Conservation (phyloP, 2,329 filamentous ascomycete genomes). For the Arthrinium phaeospermum region DNA sequence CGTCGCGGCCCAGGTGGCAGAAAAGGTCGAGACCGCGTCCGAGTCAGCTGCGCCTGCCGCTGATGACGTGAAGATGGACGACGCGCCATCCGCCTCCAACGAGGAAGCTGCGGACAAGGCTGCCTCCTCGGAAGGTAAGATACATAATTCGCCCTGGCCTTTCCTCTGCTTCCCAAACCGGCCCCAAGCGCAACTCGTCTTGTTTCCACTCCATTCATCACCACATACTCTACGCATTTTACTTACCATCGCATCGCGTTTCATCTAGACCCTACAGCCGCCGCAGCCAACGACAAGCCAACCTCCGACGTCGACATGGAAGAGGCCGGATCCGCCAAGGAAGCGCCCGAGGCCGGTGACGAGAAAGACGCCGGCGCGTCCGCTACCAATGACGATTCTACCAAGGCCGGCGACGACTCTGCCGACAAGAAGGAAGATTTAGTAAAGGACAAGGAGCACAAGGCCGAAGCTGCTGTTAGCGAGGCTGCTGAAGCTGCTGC, state of each 20-base stretch:
- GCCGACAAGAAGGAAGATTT: conserved; percentile 14
- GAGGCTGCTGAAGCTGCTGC: background rate
- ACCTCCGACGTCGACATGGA: conserved; percentile 15
- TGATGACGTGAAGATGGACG: conserved; percentile 28
- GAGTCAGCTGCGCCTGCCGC: conserved; percentile 20
- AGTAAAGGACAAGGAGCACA: conserved; percentile 4
- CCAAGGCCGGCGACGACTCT: conserved; percentile 22
- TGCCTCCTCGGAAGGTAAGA: conserved; percentile 23
- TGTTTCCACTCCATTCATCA: background rate
- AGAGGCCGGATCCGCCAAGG: conserved; percentile 30
- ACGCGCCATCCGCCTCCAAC: conserved; percentile 34
- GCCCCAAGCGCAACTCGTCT: conserved; percentile 17
- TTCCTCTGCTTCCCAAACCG: conserved; percentile 23
- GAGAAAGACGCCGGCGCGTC: conserved; percentile 23
- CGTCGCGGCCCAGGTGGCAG: background rate
- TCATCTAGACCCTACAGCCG: background rate
- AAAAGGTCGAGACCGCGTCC: conserved; percentile 27
- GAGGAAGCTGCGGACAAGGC: conserved; percentile 25
- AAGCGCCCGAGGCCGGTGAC: conserved; percentile 29
- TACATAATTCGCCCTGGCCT: background rate
- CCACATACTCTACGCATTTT: background rate
- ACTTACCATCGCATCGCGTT: conserved; percentile 5
- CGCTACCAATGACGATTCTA: conserved; percentile 19
- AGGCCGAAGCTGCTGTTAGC: background rate
- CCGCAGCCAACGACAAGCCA: conserved; percentile 14